Percentiles rank a stretch among this genome's conserved stretches.
Conservation (phyloP, 2,329 filamentous ascomycete genomes). For the Pseudogymnoascus sp. region DNA sequence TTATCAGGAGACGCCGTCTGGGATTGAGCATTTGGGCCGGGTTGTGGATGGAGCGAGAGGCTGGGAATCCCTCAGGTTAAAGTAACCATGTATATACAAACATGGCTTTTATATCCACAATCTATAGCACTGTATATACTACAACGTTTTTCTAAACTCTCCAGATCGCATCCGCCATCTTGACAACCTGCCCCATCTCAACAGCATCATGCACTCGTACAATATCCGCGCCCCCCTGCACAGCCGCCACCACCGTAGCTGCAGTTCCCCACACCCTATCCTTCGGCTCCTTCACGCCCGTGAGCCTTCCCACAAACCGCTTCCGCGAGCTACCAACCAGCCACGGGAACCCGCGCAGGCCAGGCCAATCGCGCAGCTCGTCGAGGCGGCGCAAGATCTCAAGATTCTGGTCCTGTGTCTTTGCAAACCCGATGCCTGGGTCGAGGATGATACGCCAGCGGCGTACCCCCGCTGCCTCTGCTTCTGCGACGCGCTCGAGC, state of each 20-base stretch:
- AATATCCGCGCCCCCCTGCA: constrained; percentile 83
- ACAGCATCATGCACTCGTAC: constrained; percentile 84
- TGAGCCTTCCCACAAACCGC: constrained; percentile 75
- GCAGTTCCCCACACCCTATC: constrained; percentile 80
- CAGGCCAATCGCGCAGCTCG: constrained; percentile 55
- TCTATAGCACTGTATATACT: constrained; percentile 1
- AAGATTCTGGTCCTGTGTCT: constrained; percentile 71
- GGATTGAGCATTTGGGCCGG: background rate
- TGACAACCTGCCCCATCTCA: constrained; percentile 77
- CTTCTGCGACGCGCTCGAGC: constrained; percentile 55
- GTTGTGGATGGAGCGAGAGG: background rate
- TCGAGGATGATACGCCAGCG: constrained; percentile 94
- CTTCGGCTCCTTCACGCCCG: constrained; percentile 61
- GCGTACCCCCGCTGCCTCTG: constrained; percentile 71
- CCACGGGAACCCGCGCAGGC: constrained; percentile 70
- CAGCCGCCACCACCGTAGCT: constrained; percentile 74
- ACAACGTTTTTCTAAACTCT: constrained; percentile 29
- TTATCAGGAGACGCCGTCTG: background rate
- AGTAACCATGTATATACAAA: constrained; percentile 3
- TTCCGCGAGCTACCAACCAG: constrained; percentile 84
- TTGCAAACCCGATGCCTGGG: constrained; percentile 90
- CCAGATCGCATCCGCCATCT: constrained; percentile 92
- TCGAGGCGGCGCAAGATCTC: constrained; percentile 62
- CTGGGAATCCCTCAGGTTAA: background rate
- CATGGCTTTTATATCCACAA: constrained; percentile 5